These are phyloP conservation scores for Diaporthe aspalathi DNA, from an alignment of 2,329 filamentous ascomycete species.

Conservation along the genomic window DNA sequence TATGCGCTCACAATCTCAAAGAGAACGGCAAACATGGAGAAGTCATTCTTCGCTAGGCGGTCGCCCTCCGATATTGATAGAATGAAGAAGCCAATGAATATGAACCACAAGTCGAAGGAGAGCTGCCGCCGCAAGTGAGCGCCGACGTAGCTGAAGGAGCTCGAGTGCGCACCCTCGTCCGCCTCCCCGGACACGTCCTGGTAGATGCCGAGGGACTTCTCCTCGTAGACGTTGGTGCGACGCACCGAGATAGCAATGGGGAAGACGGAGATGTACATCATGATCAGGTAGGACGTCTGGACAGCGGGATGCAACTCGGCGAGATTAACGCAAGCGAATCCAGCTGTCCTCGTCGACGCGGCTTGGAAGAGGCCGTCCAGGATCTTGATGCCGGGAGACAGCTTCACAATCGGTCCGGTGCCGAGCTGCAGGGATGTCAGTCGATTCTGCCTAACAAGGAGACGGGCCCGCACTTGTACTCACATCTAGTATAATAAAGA, in stretches of 20 bases:
- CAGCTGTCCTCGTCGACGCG: constrained; percentile 87
- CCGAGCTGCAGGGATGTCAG: constrained; percentile 68
- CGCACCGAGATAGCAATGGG: constrained; percentile 96
- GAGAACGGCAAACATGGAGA: constrained; percentile 76
- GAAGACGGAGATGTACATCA: constrained; percentile 99
- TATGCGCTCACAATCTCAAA: constrained; percentile 94
- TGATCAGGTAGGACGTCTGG: constrained; percentile 93
- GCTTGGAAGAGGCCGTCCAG: constrained; percentile 93
- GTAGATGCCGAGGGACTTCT: constrained; percentile 84
- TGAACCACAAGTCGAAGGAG: constrained; percentile 97
- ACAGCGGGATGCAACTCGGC: constrained; percentile 86
- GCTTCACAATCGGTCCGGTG: constrained; percentile 71
- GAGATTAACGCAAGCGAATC: constrained; percentile 85
- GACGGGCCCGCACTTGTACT: constrained; percentile 50
- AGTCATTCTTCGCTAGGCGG: constrained; percentile 71
- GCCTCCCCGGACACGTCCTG: constrained; percentile 50
- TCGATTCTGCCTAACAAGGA: constrained; percentile 30
- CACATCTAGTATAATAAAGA: constrained; percentile 93
- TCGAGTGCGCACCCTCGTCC: constrained; percentile 63
- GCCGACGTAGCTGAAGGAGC: constrained; percentile 84
- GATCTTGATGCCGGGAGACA: constrained; percentile 80
- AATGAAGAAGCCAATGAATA: constrained; percentile 93
- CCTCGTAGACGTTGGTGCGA: constrained; percentile 95
- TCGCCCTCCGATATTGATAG: constrained; percentile 87
- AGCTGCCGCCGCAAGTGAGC: constrained; percentile 92